Evolutionary conservation across 2,329 filamentous ascomycete genomes (phyloP), one percentile per base, ranked within the genome.

Genomic region (Magnaporthiopsis incrustans): DNA sequence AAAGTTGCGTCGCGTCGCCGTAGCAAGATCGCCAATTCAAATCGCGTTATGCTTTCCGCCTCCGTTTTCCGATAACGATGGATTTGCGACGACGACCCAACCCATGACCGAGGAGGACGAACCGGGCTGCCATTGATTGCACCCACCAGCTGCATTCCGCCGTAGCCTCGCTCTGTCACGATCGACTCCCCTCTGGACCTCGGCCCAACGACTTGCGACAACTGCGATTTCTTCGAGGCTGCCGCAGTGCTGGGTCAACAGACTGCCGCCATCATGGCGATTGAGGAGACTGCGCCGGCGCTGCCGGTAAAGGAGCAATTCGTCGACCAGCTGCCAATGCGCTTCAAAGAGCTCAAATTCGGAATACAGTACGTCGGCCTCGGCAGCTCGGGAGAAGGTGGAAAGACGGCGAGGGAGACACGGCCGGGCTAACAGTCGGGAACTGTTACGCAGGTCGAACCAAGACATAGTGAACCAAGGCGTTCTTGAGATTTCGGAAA

Each of bases 401-500:
- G 44, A 14, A 11, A n/a, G n/a, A n/a, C 7, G 22, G 8, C 44
- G 44, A 14, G 8, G 8, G 22, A n/a, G 44, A 53, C 44, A 11
- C 22, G 44, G 22, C 44, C 10, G 22, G 18, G 22, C 44, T 53
- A 53, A 53, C 44, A 25, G 44, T 11, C 8, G 7, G 44, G 44
- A 25, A 53, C 22, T 53, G 38, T 22, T 10, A 32, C 61, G 63
- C 68, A 92, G 90, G 72, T 96, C 93, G 32, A 92, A 91, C 71
- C 90, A 96, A 74, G 92, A 98, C 73, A 96, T 98, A 69, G 90
- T 96, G 70, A 96, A 94, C 73, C 95, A 99, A 77, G 92, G 90
- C 67, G 92, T 97, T 65, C 85, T 98, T 69, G 92, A 97, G 77
- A 89, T 99, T 65, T 96, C 91, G n/a, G 91, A 97, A 75, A 87